A percentile compares a stretch with the other conserved stretches of the same genome.
Evolutionary conservation across 192 early-diverging fungal genomes (phyloP).

Genomic region (Coemansia sp.): DNA sequence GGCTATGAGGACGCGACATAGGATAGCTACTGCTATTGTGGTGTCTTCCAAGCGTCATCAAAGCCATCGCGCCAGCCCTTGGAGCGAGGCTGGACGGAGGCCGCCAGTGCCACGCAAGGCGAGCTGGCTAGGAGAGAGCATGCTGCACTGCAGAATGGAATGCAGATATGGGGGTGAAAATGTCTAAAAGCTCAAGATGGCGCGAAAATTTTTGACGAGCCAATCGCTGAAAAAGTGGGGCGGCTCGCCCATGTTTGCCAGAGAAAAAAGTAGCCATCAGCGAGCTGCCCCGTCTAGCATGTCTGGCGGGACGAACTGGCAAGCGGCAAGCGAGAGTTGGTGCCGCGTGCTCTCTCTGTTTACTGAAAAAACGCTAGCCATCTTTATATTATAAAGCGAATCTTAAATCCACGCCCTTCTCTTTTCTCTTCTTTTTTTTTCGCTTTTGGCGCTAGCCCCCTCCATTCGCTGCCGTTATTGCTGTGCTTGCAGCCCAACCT

Average conservation of each 20-base stretch:
- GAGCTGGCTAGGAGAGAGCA: neutral
- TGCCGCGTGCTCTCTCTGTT: neutral
- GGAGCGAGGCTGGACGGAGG: neutral
- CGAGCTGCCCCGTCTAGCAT: neutral
- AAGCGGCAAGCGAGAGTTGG: neutral
- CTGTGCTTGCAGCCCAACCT: neutral
- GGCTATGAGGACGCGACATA: neutral
- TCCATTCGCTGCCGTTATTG: neutral
- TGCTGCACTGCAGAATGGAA: neutral
- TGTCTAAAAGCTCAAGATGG: neutral
- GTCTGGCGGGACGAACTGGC: neutral
- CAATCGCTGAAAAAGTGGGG: neutral
- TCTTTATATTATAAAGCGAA: neutral
- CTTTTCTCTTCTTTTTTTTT: conserved; percentile 5
- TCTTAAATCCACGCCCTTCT: neutral
- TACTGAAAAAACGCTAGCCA: neutral
- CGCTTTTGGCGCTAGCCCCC: neutral
- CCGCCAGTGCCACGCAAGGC: neutral
- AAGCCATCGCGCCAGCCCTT: neutral
- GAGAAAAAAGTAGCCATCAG: neutral
- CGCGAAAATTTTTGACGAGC: neutral
- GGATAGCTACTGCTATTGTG: too few species aligned
- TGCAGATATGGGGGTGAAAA: neutral
- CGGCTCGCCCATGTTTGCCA: neutral
- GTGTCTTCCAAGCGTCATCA: neutral